Conservation (phyloP, 73 alveolate genomes). For the Paramecium bursaria region DNA sequence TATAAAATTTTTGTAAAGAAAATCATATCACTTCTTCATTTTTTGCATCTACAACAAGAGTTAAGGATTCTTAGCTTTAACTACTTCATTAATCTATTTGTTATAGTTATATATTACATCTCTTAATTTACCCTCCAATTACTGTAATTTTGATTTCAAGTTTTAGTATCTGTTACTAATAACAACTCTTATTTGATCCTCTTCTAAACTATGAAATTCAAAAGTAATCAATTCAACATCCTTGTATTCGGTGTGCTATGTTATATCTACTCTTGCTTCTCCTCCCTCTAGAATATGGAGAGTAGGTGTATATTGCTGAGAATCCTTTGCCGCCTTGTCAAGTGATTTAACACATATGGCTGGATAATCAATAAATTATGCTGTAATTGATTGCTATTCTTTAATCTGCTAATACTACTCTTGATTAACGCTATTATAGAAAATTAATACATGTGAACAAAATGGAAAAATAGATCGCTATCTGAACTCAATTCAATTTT, state of each 20-base stretch:
- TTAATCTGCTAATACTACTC: conserved; percentile 46
- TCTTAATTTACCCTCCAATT: conserved; percentile 56
- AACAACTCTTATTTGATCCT: conserved; percentile 48
- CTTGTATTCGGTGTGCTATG: conserved; percentile 66
- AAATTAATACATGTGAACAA: conserved; percentile 45
- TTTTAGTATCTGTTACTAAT: conserved; percentile 58
- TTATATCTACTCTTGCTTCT: conserved; percentile 52
- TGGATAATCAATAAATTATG: conserved; percentile 63
- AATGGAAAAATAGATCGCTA: conserved; percentile 66
- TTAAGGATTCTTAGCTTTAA: conserved; percentile 66
- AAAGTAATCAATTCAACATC: conserved; percentile 64
- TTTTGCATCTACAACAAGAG: conserved; percentile 59
- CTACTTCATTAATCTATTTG: conserved; percentile 63
- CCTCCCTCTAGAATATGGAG: conserved; percentile 58
- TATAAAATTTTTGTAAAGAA: no score
- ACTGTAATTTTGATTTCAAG: conserved; percentile 38
- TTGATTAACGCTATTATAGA: conserved; percentile 53
- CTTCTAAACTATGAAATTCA: conserved; percentile 55
- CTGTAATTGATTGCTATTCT: conserved; percentile 43
- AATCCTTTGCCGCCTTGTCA: conserved; percentile 63
- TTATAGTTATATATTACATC: conserved; percentile 10
- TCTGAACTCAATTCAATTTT: conserved; percentile 67
- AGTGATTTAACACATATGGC: conserved; percentile 69
- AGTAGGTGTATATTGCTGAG: conserved; percentile 43
- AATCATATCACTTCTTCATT: conserved; percentile 34